These are phyloP conservation scores for Auriscalpium orientale DNA, from an alignment of 768 basidiomycete genomes.

Conservation along the genomic window DNA sequence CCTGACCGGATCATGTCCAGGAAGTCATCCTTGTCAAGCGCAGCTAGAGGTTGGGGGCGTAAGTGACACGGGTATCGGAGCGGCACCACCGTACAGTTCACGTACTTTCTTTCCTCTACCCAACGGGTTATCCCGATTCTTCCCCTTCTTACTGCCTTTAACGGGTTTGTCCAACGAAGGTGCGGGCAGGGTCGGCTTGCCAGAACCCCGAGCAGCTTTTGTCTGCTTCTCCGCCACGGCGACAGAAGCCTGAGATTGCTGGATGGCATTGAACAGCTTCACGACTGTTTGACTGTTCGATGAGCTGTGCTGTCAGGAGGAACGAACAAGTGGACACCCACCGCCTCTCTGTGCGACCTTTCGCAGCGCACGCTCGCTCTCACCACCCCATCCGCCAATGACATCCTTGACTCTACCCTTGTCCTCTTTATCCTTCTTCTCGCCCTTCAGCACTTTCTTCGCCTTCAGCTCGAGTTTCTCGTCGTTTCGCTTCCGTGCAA, in stretches of 20 bases:
- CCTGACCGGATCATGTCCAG: conserved; percentile 80
- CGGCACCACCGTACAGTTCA: neutral
- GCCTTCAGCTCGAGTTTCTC: conserved; percentile 69
- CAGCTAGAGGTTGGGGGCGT: conserved; percentile 28
- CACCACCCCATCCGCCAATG: conserved; percentile 86
- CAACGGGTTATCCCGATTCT: conserved; percentile 46
- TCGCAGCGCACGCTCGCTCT: conserved; percentile 65
- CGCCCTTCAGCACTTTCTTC: conserved; percentile 61
- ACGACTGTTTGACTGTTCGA: conserved; percentile 43
- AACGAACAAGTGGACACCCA: conserved; percentile 24
- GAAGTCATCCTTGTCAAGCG: conserved; percentile 66
- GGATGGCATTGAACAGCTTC: conserved; percentile 81
- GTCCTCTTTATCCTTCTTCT: conserved; percentile 70
- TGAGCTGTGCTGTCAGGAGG: neutral
- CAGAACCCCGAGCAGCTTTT: conserved; percentile 59
- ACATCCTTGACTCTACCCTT: conserved; percentile 58
- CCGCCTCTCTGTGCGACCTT: conserved; percentile 86
- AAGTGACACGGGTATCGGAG: neutral
- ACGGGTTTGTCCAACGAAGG: conserved; percentile 45
- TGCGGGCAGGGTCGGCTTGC: conserved; percentile 66
- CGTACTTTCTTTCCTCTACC: conserved; percentile 52
- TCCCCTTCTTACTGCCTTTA: conserved; percentile 41
- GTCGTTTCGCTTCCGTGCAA: conserved; percentile 60
- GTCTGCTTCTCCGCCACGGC: conserved; percentile 45
- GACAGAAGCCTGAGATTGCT: conserved; percentile 64